Base-by-base conservation (phyloP, 495 filamentous ascomycete species). In the Entonaema liquescens region DNA sequence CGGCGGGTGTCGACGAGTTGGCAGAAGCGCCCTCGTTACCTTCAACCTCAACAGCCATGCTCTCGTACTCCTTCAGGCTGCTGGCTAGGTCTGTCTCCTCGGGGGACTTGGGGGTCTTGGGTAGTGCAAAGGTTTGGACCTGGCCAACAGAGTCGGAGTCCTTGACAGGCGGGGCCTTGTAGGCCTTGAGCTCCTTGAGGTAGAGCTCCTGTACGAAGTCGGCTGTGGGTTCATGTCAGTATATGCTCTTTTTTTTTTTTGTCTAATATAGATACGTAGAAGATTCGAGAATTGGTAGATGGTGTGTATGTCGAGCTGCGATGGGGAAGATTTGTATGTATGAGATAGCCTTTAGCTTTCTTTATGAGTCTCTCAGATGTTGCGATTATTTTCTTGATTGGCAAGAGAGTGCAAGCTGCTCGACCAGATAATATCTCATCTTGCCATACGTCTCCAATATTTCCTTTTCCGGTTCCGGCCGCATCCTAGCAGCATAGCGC, bases 151-250 rank as follows among this genome's bases (percentile, higher is more conserved):
- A 85, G 79, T 98, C 96, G 66, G 86, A 85, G 56, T 93, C 83
- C 84, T 98, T 98, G 84, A 94, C 74, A 56, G 90, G 86, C 21
- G 90, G 82, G 38, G 92, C 86, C 86, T 98, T 99, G 90, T 95
- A 98, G 81, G 88, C 86, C 80, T 92, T 94, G 74, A 99, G 89
- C 81, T 98, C 95, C 73, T 88, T 88, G 74, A 99, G 90, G 88
- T 98, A 99, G 75, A 99, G 89, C 71, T 98, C 95, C 83, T 97
- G 95, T 72, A 99, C 91, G 70, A 95, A 86, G 83, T 99, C 95
- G 84, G 90, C 96, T 98, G 68, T 54, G 26, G 17, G 36, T 0
- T 38, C 8, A 26, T 31, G 63, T 63, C 67, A 64, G 53, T 55
- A 54, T 47, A 21, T 65, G 62, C 28, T 72, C 79, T 38, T 54